phyloP scores from a whole-genome alignment of 2,329 filamentous ascomycete species.

The Colletotrichum spaethianum region DNA sequence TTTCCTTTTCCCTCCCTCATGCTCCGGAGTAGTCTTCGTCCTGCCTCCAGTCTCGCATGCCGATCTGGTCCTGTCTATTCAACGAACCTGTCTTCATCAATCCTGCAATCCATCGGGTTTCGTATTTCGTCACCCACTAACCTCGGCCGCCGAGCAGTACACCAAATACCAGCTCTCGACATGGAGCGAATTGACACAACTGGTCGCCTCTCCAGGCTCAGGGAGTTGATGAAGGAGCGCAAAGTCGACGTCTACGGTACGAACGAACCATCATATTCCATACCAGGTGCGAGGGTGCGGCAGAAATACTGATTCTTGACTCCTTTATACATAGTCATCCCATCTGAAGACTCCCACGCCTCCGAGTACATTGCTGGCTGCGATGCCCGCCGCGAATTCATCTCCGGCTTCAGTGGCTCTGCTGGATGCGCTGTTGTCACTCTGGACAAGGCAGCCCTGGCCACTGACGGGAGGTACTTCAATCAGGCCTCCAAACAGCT shows the following conservation, averaged over 20 bases:
- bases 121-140: conserved; percentile 7
- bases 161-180: conserved; percentile 46
- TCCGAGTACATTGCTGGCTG: conserved; percentile 99
- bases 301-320: conserved; percentile 53
- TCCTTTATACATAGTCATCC: conserved; percentile 76
- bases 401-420: conserved; percentile 95
- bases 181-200: conserved; percentile 88
- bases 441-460: conserved; percentile 86
- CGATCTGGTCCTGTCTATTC: neutral
- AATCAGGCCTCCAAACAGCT: conserved; percentile 95
- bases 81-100: neutral
- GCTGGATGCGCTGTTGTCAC: conserved; percentile 94
- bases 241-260: conserved; percentile 94
- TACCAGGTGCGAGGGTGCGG: conserved; percentile 17
- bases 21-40: conserved; percentile 21
- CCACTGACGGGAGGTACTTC: conserved; percentile 97
- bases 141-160: conserved; percentile 13
- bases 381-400: conserved; percentile 91
- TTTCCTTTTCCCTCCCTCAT: conserved; percentile 1
- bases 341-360: conserved; percentile 96
- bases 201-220: conserved; percentile 80
- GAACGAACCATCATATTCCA: neutral
- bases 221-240: conserved; percentile 88
- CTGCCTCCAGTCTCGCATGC: neutral
- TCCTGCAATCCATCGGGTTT: neutral